Percentiles rank a stretch among this genome's conserved stretches.
Evolutionary conservation across 768 basidiomycete species (phyloP).

Genomic region (Clavaria fumosa): DNA sequence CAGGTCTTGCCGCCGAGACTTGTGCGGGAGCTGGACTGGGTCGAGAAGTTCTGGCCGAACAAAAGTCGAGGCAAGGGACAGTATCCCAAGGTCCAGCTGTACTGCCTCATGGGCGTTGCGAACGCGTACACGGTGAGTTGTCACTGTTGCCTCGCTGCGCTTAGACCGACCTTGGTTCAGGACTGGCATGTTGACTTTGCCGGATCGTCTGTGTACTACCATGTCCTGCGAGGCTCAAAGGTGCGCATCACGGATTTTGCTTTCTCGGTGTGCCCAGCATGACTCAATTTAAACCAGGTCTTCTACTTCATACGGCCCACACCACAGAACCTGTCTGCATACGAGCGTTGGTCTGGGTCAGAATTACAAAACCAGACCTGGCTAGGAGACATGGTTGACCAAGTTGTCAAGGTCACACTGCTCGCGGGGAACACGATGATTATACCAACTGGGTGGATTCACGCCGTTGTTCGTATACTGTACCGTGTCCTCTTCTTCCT

Average conservation of each 20-base stretch:
- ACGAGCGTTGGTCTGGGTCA: slow-evolving; percentile 88
- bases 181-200: slow-evolving; percentile 99
- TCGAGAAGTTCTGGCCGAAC: slow-evolving; percentile 87
- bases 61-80: slow-evolving; percentile 59
- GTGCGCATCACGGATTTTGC: slow-evolving; percentile 21
- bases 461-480: slow-evolving; percentile 90
- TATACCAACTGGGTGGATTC: slow-evolving; percentile 95
- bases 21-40: slow-evolving; percentile 89
- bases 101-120: slow-evolving; percentile 93
- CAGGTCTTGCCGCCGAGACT: slow-evolving; percentile 70
- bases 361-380: slow-evolving; percentile 79
- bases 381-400: slow-evolving; percentile 87
- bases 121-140: slow-evolving; percentile 80
- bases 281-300: slow-evolving; percentile 29
- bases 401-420: slow-evolving; percentile 75
- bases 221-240: slow-evolving; percentile 76
- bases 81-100: slow-evolving; percentile 90
- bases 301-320: slow-evolving; percentile 96
- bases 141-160: not conserved
- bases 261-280: slow-evolving; percentile 3
- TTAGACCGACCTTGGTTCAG: slow-evolving; percentile 23
- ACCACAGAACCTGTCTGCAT: slow-evolving; percentile 68
- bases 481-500: slow-evolving; percentile 5
- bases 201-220: slow-evolving; percentile 95
- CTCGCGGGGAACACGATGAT: slow-evolving; percentile 77